These are phyloP conservation scores for Sporothrix globosa DNA, from an alignment of 2,329 filamentous ascomycete genomes.

Conservation along the genomic window DNA sequence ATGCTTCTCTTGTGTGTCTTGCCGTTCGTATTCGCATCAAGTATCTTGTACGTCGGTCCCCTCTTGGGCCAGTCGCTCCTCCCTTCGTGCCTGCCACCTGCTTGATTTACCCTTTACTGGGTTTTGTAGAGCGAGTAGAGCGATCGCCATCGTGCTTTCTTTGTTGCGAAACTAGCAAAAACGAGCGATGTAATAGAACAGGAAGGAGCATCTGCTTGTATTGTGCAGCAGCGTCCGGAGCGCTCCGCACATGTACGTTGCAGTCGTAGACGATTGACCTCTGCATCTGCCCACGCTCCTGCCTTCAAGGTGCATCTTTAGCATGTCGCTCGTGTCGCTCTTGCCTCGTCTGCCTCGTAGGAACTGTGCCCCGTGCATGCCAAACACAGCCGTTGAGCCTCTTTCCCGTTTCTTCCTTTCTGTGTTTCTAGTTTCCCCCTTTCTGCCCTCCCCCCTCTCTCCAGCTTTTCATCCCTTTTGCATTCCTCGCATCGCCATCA, in stretches of 20 bases:
- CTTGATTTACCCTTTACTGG: background rate
- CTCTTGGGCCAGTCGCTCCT: background rate
- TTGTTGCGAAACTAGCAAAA: conserved; percentile 10
- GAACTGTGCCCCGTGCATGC: background rate
- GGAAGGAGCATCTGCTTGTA: background rate
- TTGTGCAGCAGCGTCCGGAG: background rate
- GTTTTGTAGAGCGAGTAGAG: background rate
- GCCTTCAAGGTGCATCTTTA: conserved; percentile 10
- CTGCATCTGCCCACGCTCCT: background rate
- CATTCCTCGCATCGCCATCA: conserved; percentile 13
- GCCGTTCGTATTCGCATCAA: too few relatives aligned
- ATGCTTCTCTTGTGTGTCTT: too few relatives aligned
- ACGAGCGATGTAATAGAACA: conserved; percentile 8
- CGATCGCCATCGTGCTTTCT: conserved; percentile 15
- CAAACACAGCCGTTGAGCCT: conserved; percentile 18
- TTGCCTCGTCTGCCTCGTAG: conserved; percentile 1
- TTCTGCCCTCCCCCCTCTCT: background rate
- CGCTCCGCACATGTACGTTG: too few relatives aligned
- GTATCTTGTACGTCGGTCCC: background rate
- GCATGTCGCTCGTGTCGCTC: background rate
- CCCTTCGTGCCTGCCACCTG: conserved; percentile 19
- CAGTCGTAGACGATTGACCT: too few relatives aligned
- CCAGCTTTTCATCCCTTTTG: conserved; percentile 15
- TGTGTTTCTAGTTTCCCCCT: background rate
- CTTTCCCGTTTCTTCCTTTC: conserved; percentile 18